Evolutionary conservation across 805 yeast species (phyloP).

Genomic region (Wickerhamomyces silvicola): DNA sequence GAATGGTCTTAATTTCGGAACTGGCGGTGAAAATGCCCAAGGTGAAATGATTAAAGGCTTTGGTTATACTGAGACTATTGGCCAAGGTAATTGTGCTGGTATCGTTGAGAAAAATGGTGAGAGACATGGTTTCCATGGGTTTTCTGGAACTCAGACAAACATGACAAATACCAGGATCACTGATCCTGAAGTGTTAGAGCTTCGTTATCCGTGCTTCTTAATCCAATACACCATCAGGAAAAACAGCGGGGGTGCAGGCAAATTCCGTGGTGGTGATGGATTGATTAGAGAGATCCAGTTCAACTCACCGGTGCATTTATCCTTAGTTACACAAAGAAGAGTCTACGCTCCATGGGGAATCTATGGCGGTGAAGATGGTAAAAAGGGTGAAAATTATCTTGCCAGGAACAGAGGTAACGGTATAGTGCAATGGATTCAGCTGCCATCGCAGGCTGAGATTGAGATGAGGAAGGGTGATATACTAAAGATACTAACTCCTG

Average conservation of each 20-base stretch:
- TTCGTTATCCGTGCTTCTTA: conserved; percentile 44
- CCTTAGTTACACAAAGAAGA: conserved; percentile 46
- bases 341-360: conserved; percentile 49
- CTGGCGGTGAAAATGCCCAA: conserved; percentile 32
- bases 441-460: conserved; percentile 29
- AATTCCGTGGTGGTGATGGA: conserved; percentile 46
- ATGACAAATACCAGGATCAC: conserved; percentile 51
- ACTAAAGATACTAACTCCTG: conserved; percentile 33
- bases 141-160: conserved; percentile 48
- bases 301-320: conserved; percentile 32
- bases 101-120: conserved; percentile 60
- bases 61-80: conserved; percentile 50
- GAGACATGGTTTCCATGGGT: conserved; percentile 49
- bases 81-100: conserved; percentile 52
- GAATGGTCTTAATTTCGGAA: conserved; percentile 52
- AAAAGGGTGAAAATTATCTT: conserved; percentile 36
- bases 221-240: conserved; percentile 37
- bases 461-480: conserved; percentile 32
- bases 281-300: conserved; percentile 44
- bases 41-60: conserved; percentile 41
- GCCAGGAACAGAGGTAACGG: conserved; percentile 28
- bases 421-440: conserved; percentile 26
- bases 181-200: conserved; percentile 48
- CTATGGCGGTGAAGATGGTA: conserved; percentile 47
- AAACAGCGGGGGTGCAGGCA: conserved; percentile 44